Evolutionary conservation across 1,284 basidiomycete genomes (phyloP), one percentile per base, ranked within the genome.

Genomic region (Schizophyllum commune): DNA sequence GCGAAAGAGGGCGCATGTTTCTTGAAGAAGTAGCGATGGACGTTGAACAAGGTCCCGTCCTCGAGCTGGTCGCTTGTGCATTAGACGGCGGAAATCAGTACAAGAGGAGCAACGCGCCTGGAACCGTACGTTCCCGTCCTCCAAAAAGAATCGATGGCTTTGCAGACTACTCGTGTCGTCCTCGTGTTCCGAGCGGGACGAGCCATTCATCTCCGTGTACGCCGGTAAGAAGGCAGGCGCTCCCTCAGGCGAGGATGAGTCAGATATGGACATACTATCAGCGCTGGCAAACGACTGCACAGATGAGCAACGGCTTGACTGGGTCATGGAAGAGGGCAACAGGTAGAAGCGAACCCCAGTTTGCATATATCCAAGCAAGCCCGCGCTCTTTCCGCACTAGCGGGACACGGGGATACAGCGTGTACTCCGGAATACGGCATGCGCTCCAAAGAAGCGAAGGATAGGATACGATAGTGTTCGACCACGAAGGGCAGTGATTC

Each of bases 1-100:
- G 66, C 64, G 59, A 76, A 71, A 19, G 69, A 65, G 17, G 64
- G 62, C 3, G 75, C 75, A 58, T 75, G 69, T 13, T 47, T 17
- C 58, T 69, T 67, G 61, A 77, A 73, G 65, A 73, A 67, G 60
- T 69, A 68, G 0, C 64, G 64, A 55, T 72, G 72, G 2, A 73
- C 66, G n/a, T 66, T 67, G 60, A 71, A 73, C 11, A 70, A 56
- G 0, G 61, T 67, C 2, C 65, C 66, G 56, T 70, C 68, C 34
- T 71, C 67, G 71, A 72, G 32, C 39, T 8, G 39, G 15, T 51
- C 15, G 15, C 11, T 33, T 21, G 32, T 52, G n/a, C 32, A 32
- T 22, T 21, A 32, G 19, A 19, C 4, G 2, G 13, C 13, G 39
- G 8, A 3, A 8, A 17, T 3, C 39, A 47, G 13, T 8, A 4